phyloP scores from a whole-genome alignment of 139 green algal species.

The Coelastrella sp. region DNA sequence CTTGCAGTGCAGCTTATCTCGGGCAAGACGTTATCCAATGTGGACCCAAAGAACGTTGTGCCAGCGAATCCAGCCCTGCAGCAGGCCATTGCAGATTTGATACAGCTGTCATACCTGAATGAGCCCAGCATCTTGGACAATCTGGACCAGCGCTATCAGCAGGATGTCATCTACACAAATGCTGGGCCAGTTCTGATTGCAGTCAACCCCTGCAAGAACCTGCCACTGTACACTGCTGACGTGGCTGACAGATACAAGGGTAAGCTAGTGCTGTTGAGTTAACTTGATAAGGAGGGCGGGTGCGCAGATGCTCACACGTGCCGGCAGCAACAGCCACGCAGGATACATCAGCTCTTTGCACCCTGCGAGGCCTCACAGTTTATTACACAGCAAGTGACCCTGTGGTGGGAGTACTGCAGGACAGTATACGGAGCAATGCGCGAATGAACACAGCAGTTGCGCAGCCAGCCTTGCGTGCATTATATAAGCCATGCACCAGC shows the following conservation, averaged over 20 bases:
- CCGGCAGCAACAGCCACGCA: too few relatives aligned
- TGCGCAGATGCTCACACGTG: too few relatives aligned
- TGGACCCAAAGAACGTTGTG: constrained; percentile 22
- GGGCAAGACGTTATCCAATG: constrained; percentile 19
- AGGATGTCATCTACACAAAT: constrained; percentile 86
- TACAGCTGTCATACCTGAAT: constrained; percentile 89
- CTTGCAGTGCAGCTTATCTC: neutral
- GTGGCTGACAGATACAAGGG: constrained; percentile 77
- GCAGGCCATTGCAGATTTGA: constrained; percentile 81
- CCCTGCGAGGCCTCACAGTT: neutral
- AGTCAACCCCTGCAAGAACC: constrained; percentile 88
- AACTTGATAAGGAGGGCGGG: too few relatives aligned
- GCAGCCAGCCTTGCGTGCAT: too few relatives aligned
- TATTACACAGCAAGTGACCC: neutral
- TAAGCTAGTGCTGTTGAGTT: neutral
- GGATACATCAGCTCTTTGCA: neutral
- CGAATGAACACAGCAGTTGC: neutral
- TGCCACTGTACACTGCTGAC: constrained; percentile 85
- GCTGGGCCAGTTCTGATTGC: constrained; percentile 90
- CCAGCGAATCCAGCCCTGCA: constrained; percentile 74
- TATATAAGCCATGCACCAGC: neutral
- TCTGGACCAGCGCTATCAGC: constrained; percentile 72
- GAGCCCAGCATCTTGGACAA: constrained; percentile 90
- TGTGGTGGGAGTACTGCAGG: too few relatives aligned
- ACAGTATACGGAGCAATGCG: too few relatives aligned